These are phyloP conservation scores for Irpex sp. DNA, from an alignment of 1,284 basidiomycete genomes.

Conservation along the genomic window DNA sequence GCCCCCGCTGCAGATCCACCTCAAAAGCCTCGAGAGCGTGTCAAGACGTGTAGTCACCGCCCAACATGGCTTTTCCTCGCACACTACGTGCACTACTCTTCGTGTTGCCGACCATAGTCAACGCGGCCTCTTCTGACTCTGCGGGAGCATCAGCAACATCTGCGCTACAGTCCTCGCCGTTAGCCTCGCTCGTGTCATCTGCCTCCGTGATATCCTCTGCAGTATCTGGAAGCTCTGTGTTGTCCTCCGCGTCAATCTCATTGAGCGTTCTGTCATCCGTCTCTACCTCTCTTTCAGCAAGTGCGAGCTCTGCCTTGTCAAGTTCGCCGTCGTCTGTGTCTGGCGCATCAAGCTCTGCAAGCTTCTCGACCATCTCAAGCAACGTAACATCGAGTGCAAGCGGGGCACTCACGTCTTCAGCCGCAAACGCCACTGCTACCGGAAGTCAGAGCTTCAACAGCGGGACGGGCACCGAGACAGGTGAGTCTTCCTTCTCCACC, in stretches of 20 bases:
- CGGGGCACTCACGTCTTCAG: not conserved
- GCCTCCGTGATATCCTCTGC: not conserved
- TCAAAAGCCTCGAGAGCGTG: not conserved
- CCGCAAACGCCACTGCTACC: slow-evolving; percentile 9
- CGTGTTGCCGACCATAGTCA: not conserved
- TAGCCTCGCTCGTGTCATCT: not conserved
- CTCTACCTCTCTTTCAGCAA: not conserved
- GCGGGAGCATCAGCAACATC: not conserved
- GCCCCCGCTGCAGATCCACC: not conserved
- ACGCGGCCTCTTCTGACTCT: not conserved
- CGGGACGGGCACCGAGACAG: slow-evolving; percentile 21
- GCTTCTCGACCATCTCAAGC: not conserved
- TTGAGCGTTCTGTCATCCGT: not conserved
- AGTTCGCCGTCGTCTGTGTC: not conserved
- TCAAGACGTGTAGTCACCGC: not conserved
- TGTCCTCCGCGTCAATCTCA: not conserved
- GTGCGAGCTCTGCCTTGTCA: not conserved
- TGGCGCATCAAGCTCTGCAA: not conserved
- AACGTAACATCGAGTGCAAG: not conserved
- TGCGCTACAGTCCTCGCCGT: not conserved
- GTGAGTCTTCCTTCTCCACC: slow-evolving; percentile 11
- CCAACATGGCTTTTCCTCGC: not conserved
- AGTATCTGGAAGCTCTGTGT: not conserved
- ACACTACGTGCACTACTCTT: not conserved
- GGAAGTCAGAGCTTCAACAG: slow-evolving; percentile 17